Evolutionary conservation across 768 basidiomycete genomes (phyloP), one percentile per base, ranked within the genome.

Genomic region (Floccularia luteovirens): DNA sequence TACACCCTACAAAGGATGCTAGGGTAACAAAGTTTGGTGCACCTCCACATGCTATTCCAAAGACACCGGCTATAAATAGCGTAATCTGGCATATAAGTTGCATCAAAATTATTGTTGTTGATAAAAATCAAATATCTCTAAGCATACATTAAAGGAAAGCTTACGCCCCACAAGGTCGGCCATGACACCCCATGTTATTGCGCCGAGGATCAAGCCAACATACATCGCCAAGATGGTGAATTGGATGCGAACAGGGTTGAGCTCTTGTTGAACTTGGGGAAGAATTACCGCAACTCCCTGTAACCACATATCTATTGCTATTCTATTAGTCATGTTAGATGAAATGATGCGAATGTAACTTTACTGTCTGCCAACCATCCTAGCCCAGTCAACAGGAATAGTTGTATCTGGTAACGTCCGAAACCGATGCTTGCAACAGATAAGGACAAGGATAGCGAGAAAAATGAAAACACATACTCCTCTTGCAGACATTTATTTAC

Each of bases 281-380:
- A 74, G 60, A 13, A 70, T 65, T 24, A 72, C 57, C 5, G 69
- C 69, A 1, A 70, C 60, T 2, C 67, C 71, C 47, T 72, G 71
- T 4, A 73, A 56, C 69, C 69, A 72, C 31, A 66, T 59, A 46
- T 63, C 63, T 63, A 30, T 20, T 33, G 41, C 34, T 21, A 24
- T 19, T 27, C 25, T 14, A 27, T 11, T 28, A 30, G 20, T 32
- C 36, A 12, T 31, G n/a, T n/a, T 16, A 16, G 5, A 37, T 37
- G 36, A 12, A 20, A 17, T 11, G 30, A 22, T 20, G 21, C 40
- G 31, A 31, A 16, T 21, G 13, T 13, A 16, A 52, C 66, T 46
- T 10, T 30, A 74, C 72, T 70, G 48, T 72, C 72, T 38, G 67
- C 69, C 32, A 67, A 46, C 70, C 72, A 73, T 41, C 72, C 70